Evolutionary conservation across 768 basidiomycete genomes (phyloP), one percentile per base, ranked within the genome.

Genomic region (Amanita molliuscula): DNA sequence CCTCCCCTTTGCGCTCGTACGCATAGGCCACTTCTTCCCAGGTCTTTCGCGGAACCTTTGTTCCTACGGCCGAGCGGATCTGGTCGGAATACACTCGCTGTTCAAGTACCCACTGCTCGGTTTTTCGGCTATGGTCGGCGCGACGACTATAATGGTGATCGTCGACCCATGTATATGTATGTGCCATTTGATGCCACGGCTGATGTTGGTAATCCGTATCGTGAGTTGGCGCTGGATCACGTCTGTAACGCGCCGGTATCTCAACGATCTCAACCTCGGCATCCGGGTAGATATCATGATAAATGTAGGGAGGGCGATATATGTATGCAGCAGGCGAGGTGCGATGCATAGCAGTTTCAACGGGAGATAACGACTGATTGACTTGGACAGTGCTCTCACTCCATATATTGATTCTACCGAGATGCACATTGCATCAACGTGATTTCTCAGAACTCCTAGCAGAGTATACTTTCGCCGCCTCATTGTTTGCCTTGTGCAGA

Each of bases 91-190:
- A 65, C 43, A 71, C 60, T 62, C 79, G 81, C 57, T 81, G 79
- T 55, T 79, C 72, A 42, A 72, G 62, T 44, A 85, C 77, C 84
- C 86, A 86, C 48, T 75, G 72, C 47, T 82, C 77, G 28, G 78
- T 79, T 56, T 72, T 77, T 58, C 68, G 69, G 54, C 67, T 71
- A 53, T 70, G 67, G 50, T 67, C 70, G 40, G 67, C 67, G 49
- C 68, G 65, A 40, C 67, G 67, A 50, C 67, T 60, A 37, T 66
- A 63, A 54, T 77, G 36, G 7, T 46, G 78, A 52, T 81, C 75
- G 44, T 71, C 68, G 6, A 75, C 75, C 71, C 74, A 79, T 5
- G 69, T 60, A 54, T 70, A 73, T 7, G 75, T 69, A 21, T 71
- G 59, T 9, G 66, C 62, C 67, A 70, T 69, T 33, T 73, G 69